Conservation (phyloP, 2,329 filamentous ascomycete genomes). For the Talaromyces marneffei region DNA sequence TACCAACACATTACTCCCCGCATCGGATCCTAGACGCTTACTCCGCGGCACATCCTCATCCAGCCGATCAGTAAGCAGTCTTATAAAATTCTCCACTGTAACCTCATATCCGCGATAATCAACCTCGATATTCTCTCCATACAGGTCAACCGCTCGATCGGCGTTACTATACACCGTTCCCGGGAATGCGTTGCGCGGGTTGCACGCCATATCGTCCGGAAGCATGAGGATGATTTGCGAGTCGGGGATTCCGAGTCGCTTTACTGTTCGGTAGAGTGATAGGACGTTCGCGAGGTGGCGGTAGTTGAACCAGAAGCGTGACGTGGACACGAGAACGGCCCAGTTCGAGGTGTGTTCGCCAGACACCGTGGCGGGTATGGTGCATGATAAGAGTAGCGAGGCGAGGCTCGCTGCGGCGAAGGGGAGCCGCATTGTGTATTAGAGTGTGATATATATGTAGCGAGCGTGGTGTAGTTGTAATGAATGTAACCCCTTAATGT, state of each 20-base stretch:
- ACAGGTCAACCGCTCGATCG: constrained; percentile 88
- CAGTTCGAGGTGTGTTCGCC: constrained; percentile 85
- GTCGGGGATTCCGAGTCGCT: constrained; percentile 93
- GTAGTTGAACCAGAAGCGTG: constrained; percentile 99
- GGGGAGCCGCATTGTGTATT: constrained; percentile 1
- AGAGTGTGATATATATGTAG: background rate
- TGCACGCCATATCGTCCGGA: constrained; percentile 99
- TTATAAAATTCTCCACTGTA: constrained; percentile 97
- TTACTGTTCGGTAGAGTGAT: constrained; percentile 95
- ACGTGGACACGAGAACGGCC: constrained; percentile 97
- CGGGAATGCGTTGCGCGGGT: constrained; percentile 94
- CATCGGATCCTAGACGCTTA: constrained; percentile 89
- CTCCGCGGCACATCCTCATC: constrained; percentile 91
- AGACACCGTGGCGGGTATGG: constrained; percentile 19
- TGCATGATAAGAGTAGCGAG: constrained; percentile 24
- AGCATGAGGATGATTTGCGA: constrained; percentile 99
- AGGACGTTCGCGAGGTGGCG: constrained; percentile 96
- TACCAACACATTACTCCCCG: constrained; percentile 91
- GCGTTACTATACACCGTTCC: constrained; percentile 98
- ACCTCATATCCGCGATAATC: constrained; percentile 98
- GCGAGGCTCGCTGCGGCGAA: background rate
- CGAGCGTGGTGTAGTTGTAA: background rate
- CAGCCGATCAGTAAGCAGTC: constrained; percentile 86
- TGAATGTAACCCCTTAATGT: background rate
- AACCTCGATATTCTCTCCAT: constrained; percentile 98